Base-by-base conservation (phyloP, 129 eudicot genomes). In the Solidago caesia region DNA sequence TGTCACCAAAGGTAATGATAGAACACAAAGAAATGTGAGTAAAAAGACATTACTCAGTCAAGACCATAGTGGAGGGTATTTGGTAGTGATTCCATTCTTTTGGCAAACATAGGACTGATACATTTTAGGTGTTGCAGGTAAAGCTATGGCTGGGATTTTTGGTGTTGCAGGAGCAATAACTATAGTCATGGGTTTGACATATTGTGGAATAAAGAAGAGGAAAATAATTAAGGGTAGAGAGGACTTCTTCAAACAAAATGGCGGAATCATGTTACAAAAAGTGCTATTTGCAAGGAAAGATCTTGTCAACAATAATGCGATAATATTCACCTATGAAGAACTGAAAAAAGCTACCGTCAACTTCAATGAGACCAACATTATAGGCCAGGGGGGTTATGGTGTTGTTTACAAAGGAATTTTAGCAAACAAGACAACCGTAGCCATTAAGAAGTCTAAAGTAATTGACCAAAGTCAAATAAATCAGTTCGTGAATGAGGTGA, bases 351-450 rank as follows among this genome's bases (percentile, higher is more conserved):
- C 79, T 27, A 74, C 79, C 1, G 16, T 64, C 10, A 74, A 74
- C 64, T 74, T 74, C 42, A 47, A 39, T 11, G 42, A 74, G 0
- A 10, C 33, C 11, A 75, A 66, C 7, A 16, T 75, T 55, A 44
- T 75, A 14, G 80, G 80, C 64, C 73, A 75, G 13, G 80, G 73
- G 46, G 80, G 80, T 7, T 75, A 55, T 33, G 80, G 73, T 11
- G 55, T 45, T 4, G 79, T 75, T 49, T 75, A 64, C 53, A 65
- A 55, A 43, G 79, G 73, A 75, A 53, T 6, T 25, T 52, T 75
- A 56, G 73, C 73, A 53, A 60, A 67, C 63, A 75, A 66, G 64
- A 75, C 72, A 10, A 4, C 21, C n/a, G 72, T 64, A 14, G 72
- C 72, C 21, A 75, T 75, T 65, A 75, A 75, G 59, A 75, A 55